A percentile compares a stretch with the other conserved stretches of the same genome.
phyloP scores from a whole-genome alignment of 1,284 basidiomycete genomes.

The Ceratobasidium sp. region DNA sequence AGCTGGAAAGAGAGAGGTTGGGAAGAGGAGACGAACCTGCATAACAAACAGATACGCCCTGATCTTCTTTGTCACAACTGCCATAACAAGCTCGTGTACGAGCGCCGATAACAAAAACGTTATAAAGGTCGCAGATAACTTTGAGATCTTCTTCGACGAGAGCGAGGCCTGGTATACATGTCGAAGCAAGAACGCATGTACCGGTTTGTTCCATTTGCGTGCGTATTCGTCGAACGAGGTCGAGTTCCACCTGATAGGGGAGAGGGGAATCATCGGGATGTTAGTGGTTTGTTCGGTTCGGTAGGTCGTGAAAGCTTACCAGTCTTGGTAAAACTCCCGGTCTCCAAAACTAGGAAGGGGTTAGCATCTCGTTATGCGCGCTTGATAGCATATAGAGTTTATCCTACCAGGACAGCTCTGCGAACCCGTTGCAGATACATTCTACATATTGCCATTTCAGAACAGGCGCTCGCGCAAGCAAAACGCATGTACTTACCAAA shows the following conservation, averaged over 20 bases:
- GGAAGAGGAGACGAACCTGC: constrained; percentile 57
- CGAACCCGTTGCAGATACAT: constrained; percentile 96
- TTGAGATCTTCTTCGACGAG: constrained; percentile 77
- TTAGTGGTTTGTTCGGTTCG: background rate
- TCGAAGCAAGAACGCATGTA: constrained; percentile 91
- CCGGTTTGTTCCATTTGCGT: constrained; percentile 93
- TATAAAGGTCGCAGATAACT: constrained; percentile 83
- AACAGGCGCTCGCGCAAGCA: background rate
- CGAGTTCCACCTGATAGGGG: constrained; percentile 88
- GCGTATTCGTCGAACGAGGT: constrained; percentile 97
- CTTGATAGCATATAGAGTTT: background rate
- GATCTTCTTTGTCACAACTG: constrained; percentile 91
- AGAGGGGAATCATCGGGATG: background rate
- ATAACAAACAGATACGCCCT: constrained; percentile 80
- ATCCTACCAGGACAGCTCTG: constrained; percentile 85
- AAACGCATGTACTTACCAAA: constrained; percentile 64
- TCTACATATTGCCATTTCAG: constrained; percentile 60
- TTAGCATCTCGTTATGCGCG: constrained; percentile 5
- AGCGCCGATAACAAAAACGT: constrained; percentile 92
- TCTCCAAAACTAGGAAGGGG: constrained; percentile 82
- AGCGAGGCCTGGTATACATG: constrained; percentile 95
- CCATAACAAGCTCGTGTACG: constrained; percentile 97
- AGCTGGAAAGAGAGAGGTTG: background rate
- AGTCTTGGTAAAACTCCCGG: constrained; percentile 96
- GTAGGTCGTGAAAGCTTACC: constrained; percentile 56